Conservation (phyloP, 495 filamentous ascomycete genomes). For the Bryoglossum gracile region DNA sequence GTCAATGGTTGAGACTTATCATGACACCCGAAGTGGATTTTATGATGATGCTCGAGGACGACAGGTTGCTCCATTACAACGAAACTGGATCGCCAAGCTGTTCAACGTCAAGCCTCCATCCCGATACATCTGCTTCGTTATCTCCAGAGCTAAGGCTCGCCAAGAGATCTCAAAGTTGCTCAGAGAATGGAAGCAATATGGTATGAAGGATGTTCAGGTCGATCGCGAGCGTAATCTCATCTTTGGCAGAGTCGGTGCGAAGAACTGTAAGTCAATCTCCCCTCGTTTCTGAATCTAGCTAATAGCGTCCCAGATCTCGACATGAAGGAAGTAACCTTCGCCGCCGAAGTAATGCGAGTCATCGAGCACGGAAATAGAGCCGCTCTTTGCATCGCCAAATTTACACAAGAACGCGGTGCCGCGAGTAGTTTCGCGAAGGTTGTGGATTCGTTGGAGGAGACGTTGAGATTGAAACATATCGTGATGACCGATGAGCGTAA, state of each 20-base stretch:
- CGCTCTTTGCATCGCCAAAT: slow-evolving; percentile 64
- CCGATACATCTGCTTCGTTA: slow-evolving; percentile 63
- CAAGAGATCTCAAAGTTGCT: slow-evolving; percentile 68
- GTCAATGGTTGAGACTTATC: slow-evolving; percentile 9
- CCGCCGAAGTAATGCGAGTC: slow-evolving; percentile 74
- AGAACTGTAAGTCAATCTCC: slow-evolving; percentile 74
- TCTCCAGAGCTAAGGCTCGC: slow-evolving; percentile 59
- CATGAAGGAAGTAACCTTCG: slow-evolving; percentile 72
- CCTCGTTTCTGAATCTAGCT: too few relatives aligned
- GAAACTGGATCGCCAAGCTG: slow-evolving; percentile 80
- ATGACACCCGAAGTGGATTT: not conserved
- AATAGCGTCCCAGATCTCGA: slow-evolving; percentile 55
- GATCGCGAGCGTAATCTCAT: slow-evolving; percentile 68
- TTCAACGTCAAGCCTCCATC: slow-evolving; percentile 82
- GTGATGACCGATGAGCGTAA: slow-evolving; percentile 64
- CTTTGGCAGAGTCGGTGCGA: slow-evolving; percentile 62
- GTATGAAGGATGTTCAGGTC: slow-evolving; percentile 66
- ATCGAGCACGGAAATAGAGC: slow-evolving; percentile 69
- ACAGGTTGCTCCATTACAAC: slow-evolving; percentile 47
- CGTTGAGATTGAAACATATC: slow-evolving; percentile 51
- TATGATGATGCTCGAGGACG: slow-evolving; percentile 24
- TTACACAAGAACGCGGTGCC: slow-evolving; percentile 82
- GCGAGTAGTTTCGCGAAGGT: slow-evolving; percentile 78
- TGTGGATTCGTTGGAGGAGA: slow-evolving; percentile 59
- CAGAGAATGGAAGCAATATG: slow-evolving; percentile 70